Base-by-base conservation (phyloP, 148 eudicot genomes). In the Vaccinium darrowii region DNA sequence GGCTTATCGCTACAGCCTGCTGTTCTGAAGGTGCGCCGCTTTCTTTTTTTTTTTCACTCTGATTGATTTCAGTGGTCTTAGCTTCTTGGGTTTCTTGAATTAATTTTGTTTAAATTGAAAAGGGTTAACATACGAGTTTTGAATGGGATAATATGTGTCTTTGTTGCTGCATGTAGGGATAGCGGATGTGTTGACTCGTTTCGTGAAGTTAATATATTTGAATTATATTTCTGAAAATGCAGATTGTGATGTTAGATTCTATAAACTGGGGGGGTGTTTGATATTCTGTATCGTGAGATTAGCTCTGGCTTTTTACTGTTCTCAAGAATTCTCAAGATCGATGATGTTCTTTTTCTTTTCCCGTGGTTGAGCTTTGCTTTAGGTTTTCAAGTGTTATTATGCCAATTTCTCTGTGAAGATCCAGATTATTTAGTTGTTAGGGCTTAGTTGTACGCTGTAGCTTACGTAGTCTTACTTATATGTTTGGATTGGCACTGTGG, bases 1-100 rank as follows among this genome's bases (percentile, higher is more conserved):
- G 30, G 30, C 30, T 30, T 30, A 30, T 30, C 30, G 30, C 30
- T 30, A 30, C 30, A 30, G 30, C 30, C 30, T 30, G 30, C 30
- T 0, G 30, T 96, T 82, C 80, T 96, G 25, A 93, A 93, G 95
- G 98, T 95, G 30, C 4, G 39, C 0, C 19, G 14, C 27, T 2
- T 62, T 33, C 14, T n/a, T n/a, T n/a, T 8, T 71, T 47, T 43
- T 5, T 8, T 2, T 36, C 74, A 27, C 18, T 69, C 25, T 65
- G 67, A 25, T 65, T 65, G 30, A 30, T 30, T 30, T 69, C 39
- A 27, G 33, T 27, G 39, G 7, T 69, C 33, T 65, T 23, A 16
- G 74, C 12, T 36, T 36, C 39, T 11, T 63, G n/a, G 69, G 73
- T 10, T 15, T 67, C 33, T 67, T 67, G 74, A 15, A 7, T 69